Base-by-base conservation (phyloP, 441 rosid species). In the Cnidoscolus chayamansa region DNA sequence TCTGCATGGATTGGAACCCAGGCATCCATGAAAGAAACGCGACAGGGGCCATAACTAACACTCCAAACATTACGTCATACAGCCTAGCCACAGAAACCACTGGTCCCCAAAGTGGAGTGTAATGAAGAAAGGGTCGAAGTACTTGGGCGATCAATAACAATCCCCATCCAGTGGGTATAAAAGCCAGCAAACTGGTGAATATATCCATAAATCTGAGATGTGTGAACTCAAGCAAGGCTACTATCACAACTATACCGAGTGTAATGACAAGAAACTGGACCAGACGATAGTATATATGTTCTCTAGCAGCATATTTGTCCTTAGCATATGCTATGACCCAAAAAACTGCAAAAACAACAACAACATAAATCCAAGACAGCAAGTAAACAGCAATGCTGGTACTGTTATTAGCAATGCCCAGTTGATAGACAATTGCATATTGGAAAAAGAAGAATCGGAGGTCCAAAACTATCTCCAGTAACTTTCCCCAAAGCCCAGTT, bases 361-460 rank as follows among this genome's bases (percentile, higher is more conserved):
- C 69, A 66, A 91, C 79, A 75, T 67, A 85, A 71, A 88, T 81
- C 98, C 98, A 93, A 47, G 97, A 91, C 70, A 91, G 75, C 77
- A 81, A 0, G 84, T 91, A 93, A 63, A 93, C 92, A 0, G 79
- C 70, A 67, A 90, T 62, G 76, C 91, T 87, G 81, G 90, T 88
- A 72, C 88, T 89, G 59, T 82, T 81, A 50, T 69, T 79, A 67
- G 96, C 78, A 71, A 93, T 90, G 69, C 86, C 87, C 32, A 92
- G 85, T 76, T 86, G 97, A 82, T 87, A 94, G 32, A 94, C 97
- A 68, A 92, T 85, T 51, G 93, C 97, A 56, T 85, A 92, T 80
- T 94, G 98, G 83, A 94, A 92, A 83, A 91, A 87, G 86, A 94
- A 94, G 84, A 88, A 94, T 54, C 98, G 89, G 3, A 94, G 97